Conservation (phyloP, 257 asterid species). For the Perilla frutescens region DNA sequence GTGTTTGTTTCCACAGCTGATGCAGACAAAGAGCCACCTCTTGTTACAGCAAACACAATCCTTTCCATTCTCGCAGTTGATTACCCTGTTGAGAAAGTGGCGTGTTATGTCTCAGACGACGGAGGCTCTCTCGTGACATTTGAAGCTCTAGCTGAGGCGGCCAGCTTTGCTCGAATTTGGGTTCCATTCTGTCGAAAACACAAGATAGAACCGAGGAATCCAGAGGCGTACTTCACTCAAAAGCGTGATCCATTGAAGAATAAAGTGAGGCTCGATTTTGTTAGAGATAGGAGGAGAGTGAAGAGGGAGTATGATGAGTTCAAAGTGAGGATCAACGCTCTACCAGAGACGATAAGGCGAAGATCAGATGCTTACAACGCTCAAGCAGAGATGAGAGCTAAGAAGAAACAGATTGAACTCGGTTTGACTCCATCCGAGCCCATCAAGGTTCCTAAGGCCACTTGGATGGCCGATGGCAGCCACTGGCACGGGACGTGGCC, state of each 20-base stretch:
- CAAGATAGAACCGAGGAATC: slow-evolving; percentile 83
- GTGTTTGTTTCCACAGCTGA: slow-evolving; percentile 92
- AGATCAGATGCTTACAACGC: slow-evolving; percentile 92
- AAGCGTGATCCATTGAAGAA: slow-evolving; percentile 82
- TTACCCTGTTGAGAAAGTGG: slow-evolving; percentile 83
- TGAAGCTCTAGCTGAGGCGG: slow-evolving; percentile 92
- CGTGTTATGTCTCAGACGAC: slow-evolving; percentile 86
- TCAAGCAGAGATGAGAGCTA: slow-evolving; percentile 71
- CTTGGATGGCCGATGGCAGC: slow-evolving; percentile 95
- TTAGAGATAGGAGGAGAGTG: slow-evolving; percentile 77
- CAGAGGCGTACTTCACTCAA: slow-evolving; percentile 80
- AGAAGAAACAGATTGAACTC: slow-evolving; percentile 68
- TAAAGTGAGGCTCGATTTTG: slow-evolving; percentile 76
- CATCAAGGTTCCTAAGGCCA: slow-evolving; percentile 70
- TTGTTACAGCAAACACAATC: slow-evolving; percentile 88
- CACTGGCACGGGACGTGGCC: slow-evolving; percentile 96
- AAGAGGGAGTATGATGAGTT: slow-evolving; percentile 90
- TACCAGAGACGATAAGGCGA: slow-evolving; percentile 80
- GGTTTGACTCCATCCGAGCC: slow-evolving; percentile 62
- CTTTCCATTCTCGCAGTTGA: slow-evolving; percentile 89
- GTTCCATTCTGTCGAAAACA: slow-evolving; percentile 87
- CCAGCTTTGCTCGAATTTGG: slow-evolving; percentile 87
- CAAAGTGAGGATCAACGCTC: slow-evolving; percentile 83
- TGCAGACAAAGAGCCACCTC: slow-evolving; percentile 84
- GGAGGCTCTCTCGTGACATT: slow-evolving; percentile 90